Conservation (phyloP, 2,329 filamentous ascomycete species). For the Nigrospora sphaerica region DNA sequence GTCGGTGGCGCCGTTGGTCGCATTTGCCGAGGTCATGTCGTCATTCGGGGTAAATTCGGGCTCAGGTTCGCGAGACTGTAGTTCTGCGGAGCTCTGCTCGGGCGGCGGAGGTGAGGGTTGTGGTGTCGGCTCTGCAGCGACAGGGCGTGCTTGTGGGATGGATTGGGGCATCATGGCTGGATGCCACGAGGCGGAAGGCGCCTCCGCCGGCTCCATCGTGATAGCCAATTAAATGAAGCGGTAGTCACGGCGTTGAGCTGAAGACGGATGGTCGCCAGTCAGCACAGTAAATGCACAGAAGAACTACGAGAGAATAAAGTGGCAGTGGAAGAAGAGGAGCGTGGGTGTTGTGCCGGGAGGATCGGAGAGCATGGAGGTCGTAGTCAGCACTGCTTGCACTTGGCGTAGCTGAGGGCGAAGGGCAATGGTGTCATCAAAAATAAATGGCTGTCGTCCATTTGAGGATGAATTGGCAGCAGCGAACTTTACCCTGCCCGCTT, state of each 20-base stretch:
- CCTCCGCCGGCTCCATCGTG: constrained; percentile 33
- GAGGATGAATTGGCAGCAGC: no score
- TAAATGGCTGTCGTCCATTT: no score
- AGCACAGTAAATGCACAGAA: no score
- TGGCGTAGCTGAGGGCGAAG: not conserved
- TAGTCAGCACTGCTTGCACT: not conserved
- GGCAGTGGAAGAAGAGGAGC: not conserved
- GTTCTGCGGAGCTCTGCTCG: not conserved
- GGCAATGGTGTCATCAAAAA: constrained; percentile 5
- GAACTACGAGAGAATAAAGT: no score
- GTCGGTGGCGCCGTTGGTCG: constrained; percentile 6
- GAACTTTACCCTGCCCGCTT: no score
- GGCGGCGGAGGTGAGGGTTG: not conserved
- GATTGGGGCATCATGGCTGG: constrained; percentile 43
- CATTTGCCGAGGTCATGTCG: constrained; percentile 8
- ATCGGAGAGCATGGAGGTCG: not conserved
- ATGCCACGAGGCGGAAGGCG: constrained; percentile 39
- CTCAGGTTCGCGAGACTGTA: constrained; percentile 2
- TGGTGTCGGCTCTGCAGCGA: constrained; percentile 4
- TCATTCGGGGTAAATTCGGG: constrained; percentile 7
- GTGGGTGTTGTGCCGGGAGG: not conserved
- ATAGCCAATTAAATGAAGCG: constrained; percentile 20
- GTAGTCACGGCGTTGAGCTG: constrained; percentile 8
- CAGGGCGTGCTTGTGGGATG: constrained; percentile 4
- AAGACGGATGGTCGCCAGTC: constrained; percentile 4